phyloP scores from a whole-genome alignment of 805 yeast species.

The Pichia gijzeniarum region DNA sequence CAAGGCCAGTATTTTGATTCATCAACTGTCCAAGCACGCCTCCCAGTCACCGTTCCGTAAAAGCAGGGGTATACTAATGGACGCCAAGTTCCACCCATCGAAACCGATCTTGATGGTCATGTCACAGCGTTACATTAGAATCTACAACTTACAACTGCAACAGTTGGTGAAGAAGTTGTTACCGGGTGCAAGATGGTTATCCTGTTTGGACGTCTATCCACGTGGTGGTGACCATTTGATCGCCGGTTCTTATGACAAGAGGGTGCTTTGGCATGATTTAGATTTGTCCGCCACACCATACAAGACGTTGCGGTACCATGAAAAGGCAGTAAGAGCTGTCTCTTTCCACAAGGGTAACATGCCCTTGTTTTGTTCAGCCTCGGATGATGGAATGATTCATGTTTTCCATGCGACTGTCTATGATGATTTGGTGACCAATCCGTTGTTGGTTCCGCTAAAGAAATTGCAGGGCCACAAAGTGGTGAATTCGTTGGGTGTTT shows the following conservation, averaged over 20 bases:
- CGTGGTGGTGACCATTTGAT: slow-evolving; percentile 85
- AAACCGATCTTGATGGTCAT: slow-evolving; percentile 91
- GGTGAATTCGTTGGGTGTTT: slow-evolving; percentile 74
- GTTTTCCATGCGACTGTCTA: slow-evolving; percentile 96
- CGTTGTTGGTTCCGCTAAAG: slow-evolving; percentile 92
- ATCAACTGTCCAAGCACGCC: slow-evolving; percentile 88
- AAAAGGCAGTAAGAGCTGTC: slow-evolving; percentile 85
- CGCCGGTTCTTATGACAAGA: slow-evolving; percentile 89
- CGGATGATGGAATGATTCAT: slow-evolving; percentile 91
- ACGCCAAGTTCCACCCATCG: slow-evolving; percentile 95
- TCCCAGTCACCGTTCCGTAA: slow-evolving; percentile 94
- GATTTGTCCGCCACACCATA: slow-evolving; percentile 86
- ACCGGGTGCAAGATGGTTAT: slow-evolving; percentile 96
- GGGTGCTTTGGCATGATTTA: slow-evolving; percentile 95
- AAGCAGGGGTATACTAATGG: slow-evolving; percentile 90
- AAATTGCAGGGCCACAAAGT: slow-evolving; percentile 87
- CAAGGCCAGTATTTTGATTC: slow-evolving; percentile 77
- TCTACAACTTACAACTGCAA: slow-evolving; percentile 88
- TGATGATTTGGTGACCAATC: slow-evolving; percentile 92
- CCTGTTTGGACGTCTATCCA: slow-evolving; percentile 89
- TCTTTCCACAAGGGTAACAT: slow-evolving; percentile 77
- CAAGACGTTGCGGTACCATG: slow-evolving; percentile 92
- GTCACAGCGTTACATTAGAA: slow-evolving; percentile 85
- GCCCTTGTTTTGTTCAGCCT: slow-evolving; percentile 90
- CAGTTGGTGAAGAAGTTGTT: slow-evolving; percentile 71